phyloP scores from a whole-genome alignment of 2,329 filamentous ascomycete species.

The Colletotrichum euphorbiae region DNA sequence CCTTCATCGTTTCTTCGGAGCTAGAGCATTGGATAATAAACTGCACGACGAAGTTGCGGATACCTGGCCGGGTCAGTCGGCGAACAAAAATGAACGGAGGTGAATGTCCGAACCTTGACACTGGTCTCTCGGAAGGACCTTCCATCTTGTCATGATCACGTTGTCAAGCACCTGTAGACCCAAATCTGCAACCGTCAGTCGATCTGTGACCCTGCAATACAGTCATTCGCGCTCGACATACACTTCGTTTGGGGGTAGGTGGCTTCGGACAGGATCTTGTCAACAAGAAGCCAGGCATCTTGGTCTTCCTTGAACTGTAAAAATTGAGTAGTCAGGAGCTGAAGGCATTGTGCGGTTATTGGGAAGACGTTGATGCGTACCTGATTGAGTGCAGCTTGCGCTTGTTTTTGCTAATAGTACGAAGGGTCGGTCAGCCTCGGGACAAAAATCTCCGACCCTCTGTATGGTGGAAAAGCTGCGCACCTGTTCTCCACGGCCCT shows the following conservation, averaged over 20 bases:
- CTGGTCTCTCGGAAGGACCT: slow-evolving; percentile 94
- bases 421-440: slow-evolving; percentile 53
- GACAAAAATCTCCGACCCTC: slow-evolving; percentile 35
- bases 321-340: slow-evolving; percentile 45
- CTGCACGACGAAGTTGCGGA: slow-evolving; percentile 98
- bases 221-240: slow-evolving; percentile 58
- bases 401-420: slow-evolving; percentile 86
- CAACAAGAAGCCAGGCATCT: slow-evolving; percentile 96
- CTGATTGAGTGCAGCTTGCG: slow-evolving; percentile 92
- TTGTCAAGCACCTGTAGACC: slow-evolving; percentile 96
- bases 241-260: slow-evolving; percentile 97
- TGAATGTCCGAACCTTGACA: slow-evolving; percentile 74
- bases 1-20: slow-evolving; percentile 87
- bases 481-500: slow-evolving; percentile 94
- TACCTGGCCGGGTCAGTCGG: slow-evolving; percentile 67
- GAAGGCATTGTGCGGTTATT: neutral
- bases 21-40: slow-evolving; percentile 96
- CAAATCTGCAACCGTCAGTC: slow-evolving; percentile 69
- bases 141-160: slow-evolving; percentile 99
- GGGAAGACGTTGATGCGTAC: slow-evolving; percentile 61
- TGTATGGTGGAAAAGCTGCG: slow-evolving; percentile 46
- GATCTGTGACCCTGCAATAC: neutral
- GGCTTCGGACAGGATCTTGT: slow-evolving; percentile 94
- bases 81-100: slow-evolving; percentile 10
- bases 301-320: slow-evolving; percentile 97